phyloP scores from a whole-genome alignment of 768 basidiomycete species.

The Strobilomyces dryophilus region DNA sequence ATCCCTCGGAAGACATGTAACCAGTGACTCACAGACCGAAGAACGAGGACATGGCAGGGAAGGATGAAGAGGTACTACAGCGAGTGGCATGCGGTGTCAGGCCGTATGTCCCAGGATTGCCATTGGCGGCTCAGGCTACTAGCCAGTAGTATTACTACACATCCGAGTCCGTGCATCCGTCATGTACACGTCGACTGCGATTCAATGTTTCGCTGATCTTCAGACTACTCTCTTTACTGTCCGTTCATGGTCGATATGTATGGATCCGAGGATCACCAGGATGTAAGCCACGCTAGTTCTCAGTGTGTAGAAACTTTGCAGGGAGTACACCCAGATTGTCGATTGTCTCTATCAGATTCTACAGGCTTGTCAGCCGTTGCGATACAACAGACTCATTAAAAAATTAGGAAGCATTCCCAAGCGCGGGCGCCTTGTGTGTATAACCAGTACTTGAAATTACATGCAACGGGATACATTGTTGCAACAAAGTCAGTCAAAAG shows the following conservation, averaged over 20 bases:
- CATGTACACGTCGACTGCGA: no score
- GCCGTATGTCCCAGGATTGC: constrained; percentile 13
- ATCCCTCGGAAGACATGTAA: constrained; percentile 1
- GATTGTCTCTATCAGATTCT: neutral
- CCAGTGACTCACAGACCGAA: constrained; percentile 67
- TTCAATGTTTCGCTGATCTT: no score
- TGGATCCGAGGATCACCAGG: no score
- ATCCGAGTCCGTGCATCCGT: no score
- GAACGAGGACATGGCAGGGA: constrained; percentile 70
- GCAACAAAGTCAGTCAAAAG: constrained; percentile 34
- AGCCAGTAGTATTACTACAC: neutral
- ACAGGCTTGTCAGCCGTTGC: neutral
- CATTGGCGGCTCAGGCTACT: constrained; percentile 11
- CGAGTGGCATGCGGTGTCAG: constrained; percentile 1
- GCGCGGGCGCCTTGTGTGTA: constrained; percentile 40
- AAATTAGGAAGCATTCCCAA: neutral
- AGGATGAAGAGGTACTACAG: constrained; percentile 8
- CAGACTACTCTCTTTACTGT: neutral
- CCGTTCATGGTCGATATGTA: neutral
- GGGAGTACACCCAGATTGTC: neutral
- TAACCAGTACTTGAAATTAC: constrained; percentile 4
- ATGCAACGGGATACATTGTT: constrained; percentile 10
- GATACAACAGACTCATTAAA: neutral
- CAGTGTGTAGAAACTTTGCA: neutral
- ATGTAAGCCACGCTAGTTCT: neutral